phyloP scores from a whole-genome alignment of 179 eudicot species.

The Beta macrorhiza region DNA sequence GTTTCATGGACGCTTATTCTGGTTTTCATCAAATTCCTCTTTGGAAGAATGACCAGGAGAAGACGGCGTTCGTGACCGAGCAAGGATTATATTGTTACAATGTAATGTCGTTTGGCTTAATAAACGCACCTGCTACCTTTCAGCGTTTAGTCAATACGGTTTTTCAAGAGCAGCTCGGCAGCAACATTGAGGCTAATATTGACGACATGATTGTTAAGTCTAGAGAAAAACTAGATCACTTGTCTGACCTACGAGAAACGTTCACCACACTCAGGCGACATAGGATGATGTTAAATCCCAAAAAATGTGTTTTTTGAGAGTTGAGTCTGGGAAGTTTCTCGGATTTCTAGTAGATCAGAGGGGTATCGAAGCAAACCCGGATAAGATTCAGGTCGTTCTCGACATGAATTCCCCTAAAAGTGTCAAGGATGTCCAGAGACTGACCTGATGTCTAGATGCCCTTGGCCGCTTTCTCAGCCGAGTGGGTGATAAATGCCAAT shows the following conservation, averaged over 20 bases:
- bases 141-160: not conserved
- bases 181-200: not conserved
- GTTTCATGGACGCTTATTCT: not conserved
- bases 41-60: not conserved
- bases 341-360: not conserved
- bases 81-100: not conserved
- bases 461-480: too few species aligned
- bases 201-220: conserved; percentile 1
- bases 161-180: not conserved
- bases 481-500: too few species aligned
- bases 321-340: not conserved
- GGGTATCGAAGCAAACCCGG: not conserved
- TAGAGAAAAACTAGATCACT: not conserved
- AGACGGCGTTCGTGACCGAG: not conserved
- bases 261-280: not conserved
- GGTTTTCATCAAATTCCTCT: conserved; percentile 13
- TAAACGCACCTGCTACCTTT: not conserved
- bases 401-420: too few species aligned
- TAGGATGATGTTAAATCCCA: not conserved
- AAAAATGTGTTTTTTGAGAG: not conserved
- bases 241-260: not conserved
- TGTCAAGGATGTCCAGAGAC: too few species aligned
- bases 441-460: too few species aligned
- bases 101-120: not conserved
- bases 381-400: too few species aligned